Percentiles rank a stretch among this genome's conserved stretches.
These are phyloP conservation scores for Neoscytalidium dimidiatum DNA, from an alignment of 2,329 filamentous ascomycete species.

Conservation along the genomic window DNA sequence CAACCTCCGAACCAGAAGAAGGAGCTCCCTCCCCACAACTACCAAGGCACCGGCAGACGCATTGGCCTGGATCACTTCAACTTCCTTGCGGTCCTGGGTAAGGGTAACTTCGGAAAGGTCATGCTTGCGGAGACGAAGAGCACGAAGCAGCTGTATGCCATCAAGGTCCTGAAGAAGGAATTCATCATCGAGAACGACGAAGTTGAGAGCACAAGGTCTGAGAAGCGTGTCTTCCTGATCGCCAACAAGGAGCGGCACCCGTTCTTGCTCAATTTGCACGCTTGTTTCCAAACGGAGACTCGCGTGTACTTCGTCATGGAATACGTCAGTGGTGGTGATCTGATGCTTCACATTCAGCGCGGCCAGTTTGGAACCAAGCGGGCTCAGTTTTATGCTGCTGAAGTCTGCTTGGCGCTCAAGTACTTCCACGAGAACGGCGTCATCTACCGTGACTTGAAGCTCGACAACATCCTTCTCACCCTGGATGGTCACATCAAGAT, in stretches of 20 bases:
- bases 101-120: slow-evolving; percentile 99
- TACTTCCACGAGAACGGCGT: slow-evolving; percentile 99
- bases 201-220: slow-evolving; percentile 94
- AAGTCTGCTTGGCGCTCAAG: slow-evolving; percentile 95
- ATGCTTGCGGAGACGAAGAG: slow-evolving; percentile 98
- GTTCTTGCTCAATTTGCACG: slow-evolving; percentile 91
- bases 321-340: slow-evolving; percentile 95
- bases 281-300: slow-evolving; percentile 98
- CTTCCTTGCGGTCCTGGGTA: slow-evolving; percentile 95
- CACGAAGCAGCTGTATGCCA: slow-evolving; percentile 89
- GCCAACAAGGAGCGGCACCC: slow-evolving; percentile 97
- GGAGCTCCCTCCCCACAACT: slow-evolving; percentile 67
- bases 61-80: slow-evolving; percentile 99
- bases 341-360: slow-evolving; percentile 98
- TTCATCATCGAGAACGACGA: slow-evolving; percentile 99
- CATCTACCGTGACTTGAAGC: slow-evolving; percentile 84
- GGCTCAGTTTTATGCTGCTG: slow-evolving; percentile 97
- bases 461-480: slow-evolving; percentile 88
- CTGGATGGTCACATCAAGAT: slow-evolving; percentile 98
- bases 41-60: slow-evolving; percentile 72
- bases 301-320: slow-evolving; percentile 99
- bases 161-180: slow-evolving; percentile 99
- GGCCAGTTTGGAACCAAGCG: slow-evolving; percentile 95
- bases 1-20: slow-evolving; percentile 47
- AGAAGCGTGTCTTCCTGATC: slow-evolving; percentile 96